Conservation (phyloP, 169 alveolate species). For the Plasmodium reichenowi region DNA sequence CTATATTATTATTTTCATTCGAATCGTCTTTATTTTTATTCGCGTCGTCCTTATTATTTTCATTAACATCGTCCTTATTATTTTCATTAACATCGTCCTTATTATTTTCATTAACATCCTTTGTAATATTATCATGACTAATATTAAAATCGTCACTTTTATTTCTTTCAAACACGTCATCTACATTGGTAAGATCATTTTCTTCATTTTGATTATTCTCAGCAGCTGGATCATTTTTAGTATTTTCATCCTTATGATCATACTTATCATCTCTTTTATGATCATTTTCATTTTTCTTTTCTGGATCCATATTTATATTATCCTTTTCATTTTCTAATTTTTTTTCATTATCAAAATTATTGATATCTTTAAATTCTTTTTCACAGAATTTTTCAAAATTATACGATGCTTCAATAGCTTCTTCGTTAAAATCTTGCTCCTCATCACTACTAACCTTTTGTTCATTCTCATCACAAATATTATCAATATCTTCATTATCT, state of each 20-base stretch:
- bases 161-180: constrained; percentile 76
- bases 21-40: constrained; percentile 4
- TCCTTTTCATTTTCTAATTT: constrained; percentile 79
- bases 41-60: background rate
- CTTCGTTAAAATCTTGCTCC: constrained; percentile 80
- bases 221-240: constrained; percentile 78
- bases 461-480: constrained; percentile 81
- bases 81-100: constrained; percentile 37
- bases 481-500: constrained; percentile 84
- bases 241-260: constrained; percentile 57
- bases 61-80: constrained; percentile 21
- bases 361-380: constrained; percentile 80
- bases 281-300: constrained; percentile 54
- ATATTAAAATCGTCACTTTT: constrained; percentile 21
- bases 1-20: background rate
- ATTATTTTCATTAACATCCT: constrained; percentile 7
- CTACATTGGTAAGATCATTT: constrained; percentile 76
- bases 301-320: constrained; percentile 76
- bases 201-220: constrained; percentile 20
- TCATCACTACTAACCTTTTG: constrained; percentile 76
- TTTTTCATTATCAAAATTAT: constrained; percentile 81
- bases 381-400: constrained; percentile 84
- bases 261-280: constrained; percentile 78
- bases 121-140: background rate
- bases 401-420: constrained; percentile 83